These are phyloP conservation scores for Emmonsiellopsis sp. DNA, from an alignment of 2,329 filamentous ascomycete genomes.

Conservation along the genomic window DNA sequence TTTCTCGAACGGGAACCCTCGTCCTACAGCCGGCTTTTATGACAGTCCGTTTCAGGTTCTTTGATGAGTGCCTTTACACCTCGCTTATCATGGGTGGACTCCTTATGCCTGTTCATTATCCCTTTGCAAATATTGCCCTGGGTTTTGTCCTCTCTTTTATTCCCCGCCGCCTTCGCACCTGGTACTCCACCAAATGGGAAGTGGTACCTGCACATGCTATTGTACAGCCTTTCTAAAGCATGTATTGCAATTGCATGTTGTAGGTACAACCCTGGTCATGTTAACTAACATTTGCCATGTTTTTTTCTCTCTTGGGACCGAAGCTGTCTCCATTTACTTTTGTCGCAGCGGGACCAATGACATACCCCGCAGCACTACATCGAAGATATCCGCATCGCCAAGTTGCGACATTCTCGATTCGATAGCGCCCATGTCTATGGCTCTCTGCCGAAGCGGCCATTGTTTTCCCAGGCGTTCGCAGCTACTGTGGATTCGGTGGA, in stretches of 20 bases:
- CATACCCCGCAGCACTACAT: too few relatives aligned
- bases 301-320: background rate
- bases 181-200: background rate
- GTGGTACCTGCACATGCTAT: background rate
- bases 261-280: background rate
- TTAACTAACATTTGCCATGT: background rate
- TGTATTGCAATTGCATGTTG: background rate
- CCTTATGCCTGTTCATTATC: background rate
- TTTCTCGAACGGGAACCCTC: background rate
- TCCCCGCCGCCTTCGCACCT: background rate
- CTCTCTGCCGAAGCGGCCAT: too few relatives aligned
- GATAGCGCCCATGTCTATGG: too few relatives aligned
- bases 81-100: background rate
- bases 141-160: background rate
- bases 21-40: background rate
- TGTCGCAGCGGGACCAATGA: too few relatives aligned
- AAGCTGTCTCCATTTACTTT: background rate
- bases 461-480: too few relatives aligned
- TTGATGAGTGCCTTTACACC: background rate
- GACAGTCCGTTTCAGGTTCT: background rate
- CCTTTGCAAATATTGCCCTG: background rate
- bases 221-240: background rate
- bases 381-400: too few relatives aligned
- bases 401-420: too few relatives aligned
- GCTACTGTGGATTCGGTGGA: too few relatives aligned